Base-by-base conservation (phyloP, 192 early-diverging fungal species). In the Coemansia sp. region DNA sequence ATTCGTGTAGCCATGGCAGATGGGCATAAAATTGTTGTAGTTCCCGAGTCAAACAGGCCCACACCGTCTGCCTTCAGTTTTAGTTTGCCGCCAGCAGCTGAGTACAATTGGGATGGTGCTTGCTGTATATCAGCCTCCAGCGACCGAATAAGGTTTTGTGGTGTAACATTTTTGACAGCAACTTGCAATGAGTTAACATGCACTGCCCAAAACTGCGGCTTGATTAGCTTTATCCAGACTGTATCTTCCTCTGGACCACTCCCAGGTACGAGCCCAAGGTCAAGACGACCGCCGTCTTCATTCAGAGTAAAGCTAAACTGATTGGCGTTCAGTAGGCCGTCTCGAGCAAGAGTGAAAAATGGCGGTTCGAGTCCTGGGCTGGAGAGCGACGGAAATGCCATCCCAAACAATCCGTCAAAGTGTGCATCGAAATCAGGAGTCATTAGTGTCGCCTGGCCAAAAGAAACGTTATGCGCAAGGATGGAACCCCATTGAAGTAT, bases 381-480 rank as follows among this genome's bases (percentile, higher is more conserved):
- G 1, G 78, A 71, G 0, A 81, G 68, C 12, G 78, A 69, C 0
- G 72, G 65, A 22, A 75, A 81, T 0, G 78, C 78, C 66, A 81
- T 58, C 12, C 78, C 78, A 57, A 81, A 81, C 11, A 81, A 52
- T 10, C 78, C 78, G 45, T 81, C 78, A 45, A 81, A 81, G 47
- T 66, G 59, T 2, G 69, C 70, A 23, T 81, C 78, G 57, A 81
- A 81, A 24, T 81, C 78, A 0, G 72, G 62, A 1, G 78, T 75
- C 78, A 75, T 75, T 14, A 60, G 48, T 0, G 65, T 51, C 5
- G 78, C 69, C 60, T 75, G 59, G 60, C 78, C 78, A 69, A 81
- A 81, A 2, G 78, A 57, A 10, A 72, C 35, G 58, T 81, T 75
- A 6, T 27, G 50, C 2, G 67, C 49, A 3, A 22, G 69, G n/a